A percentile compares a stretch with the other conserved stretches of the same genome.
Evolutionary conservation across 2,329 filamentous ascomycete genomes (phyloP).

Genomic region (Neoarthrinium moseri): DNA sequence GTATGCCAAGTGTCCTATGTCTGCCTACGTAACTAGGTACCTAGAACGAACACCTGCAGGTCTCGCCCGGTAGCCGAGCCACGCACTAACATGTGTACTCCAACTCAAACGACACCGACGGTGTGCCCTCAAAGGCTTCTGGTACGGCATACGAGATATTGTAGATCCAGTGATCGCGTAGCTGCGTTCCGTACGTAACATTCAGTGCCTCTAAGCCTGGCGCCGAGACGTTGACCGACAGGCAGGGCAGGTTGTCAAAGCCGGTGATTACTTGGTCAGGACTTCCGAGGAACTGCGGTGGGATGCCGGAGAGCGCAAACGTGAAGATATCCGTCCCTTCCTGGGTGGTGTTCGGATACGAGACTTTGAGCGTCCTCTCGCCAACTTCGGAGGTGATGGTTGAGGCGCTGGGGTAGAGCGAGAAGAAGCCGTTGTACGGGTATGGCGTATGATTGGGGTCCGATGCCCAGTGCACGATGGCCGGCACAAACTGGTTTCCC

Average conservation of each 20-base stretch:
- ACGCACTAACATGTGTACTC: slow-evolving; percentile 26
- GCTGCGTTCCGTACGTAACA: slow-evolving; percentile 32
- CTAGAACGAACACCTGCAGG: no score
- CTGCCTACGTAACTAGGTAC: no score
- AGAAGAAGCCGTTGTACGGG: slow-evolving; percentile 38
- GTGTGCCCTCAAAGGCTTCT: slow-evolving; percentile 33
- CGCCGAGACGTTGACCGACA: slow-evolving; percentile 36
- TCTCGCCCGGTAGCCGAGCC: no score
- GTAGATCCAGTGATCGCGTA: slow-evolving; percentile 41
- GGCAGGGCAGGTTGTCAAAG: slow-evolving; percentile 35
- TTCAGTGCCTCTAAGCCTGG: slow-evolving; percentile 34
- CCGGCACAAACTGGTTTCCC: slow-evolving; percentile 40
- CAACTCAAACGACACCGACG: slow-evolving; percentile 33
- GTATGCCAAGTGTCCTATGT: no score
- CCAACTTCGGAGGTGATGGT: slow-evolving; percentile 38
- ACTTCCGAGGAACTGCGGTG: slow-evolving; percentile 34
- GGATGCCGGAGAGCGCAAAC: slow-evolving; percentile 35
- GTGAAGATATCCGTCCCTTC: slow-evolving; percentile 36
- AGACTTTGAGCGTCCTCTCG: slow-evolving; percentile 28
- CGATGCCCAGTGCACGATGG: slow-evolving; percentile 44
- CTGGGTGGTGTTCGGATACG: slow-evolving; percentile 39
- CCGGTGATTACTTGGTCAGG: slow-evolving; percentile 28
- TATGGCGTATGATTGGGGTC: slow-evolving; percentile 36
- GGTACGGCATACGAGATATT: slow-evolving; percentile 46
- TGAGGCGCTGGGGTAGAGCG: slow-evolving; percentile 39